Conservation (phyloP, 148 eudicot genomes). For the Chenopodium quinoa region DNA sequence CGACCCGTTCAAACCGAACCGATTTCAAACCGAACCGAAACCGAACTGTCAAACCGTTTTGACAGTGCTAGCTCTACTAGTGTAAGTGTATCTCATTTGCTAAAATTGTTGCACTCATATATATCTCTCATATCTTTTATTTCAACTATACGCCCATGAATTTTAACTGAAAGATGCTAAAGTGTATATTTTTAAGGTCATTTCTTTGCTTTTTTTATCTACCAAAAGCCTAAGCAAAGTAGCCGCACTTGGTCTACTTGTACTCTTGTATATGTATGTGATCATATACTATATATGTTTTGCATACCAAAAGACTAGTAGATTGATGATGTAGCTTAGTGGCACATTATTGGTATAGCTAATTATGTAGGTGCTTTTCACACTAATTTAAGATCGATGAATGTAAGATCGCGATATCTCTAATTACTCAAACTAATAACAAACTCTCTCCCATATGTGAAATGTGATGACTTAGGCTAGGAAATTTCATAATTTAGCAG, state of each 20-base stretch:
- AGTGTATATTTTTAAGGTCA: constrained; percentile 4
- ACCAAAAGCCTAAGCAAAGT: constrained; percentile 9
- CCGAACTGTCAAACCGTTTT: too few relatives aligned
- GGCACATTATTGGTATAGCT: too few relatives aligned
- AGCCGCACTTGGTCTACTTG: background rate
- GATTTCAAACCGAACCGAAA: too few relatives aligned
- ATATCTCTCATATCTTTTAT: too few relatives aligned
- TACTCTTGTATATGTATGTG: background rate
- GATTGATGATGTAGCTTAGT: background rate
- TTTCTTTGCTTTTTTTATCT: background rate
- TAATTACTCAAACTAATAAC: too few relatives aligned
- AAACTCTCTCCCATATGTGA: too few relatives aligned
- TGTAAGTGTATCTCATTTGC: background rate
- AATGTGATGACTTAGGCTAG: too few relatives aligned
- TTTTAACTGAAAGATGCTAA: constrained; percentile 16
- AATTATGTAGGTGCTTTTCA: too few relatives aligned
- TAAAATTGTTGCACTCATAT: background rate
- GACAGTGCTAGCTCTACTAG: background rate
- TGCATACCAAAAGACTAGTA: background rate
- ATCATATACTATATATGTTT: background rate
- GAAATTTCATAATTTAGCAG: too few relatives aligned
- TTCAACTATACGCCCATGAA: background rate
- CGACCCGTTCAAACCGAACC: too few relatives aligned
- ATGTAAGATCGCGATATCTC: too few relatives aligned
- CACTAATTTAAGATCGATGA: too few relatives aligned